A percentile compares a stretch with the other conserved stretches of the same genome.
Evolutionary conservation across 192 early-diverging fungal species (phyloP).

Genomic region (Radiomyces spectabilis): DNA sequence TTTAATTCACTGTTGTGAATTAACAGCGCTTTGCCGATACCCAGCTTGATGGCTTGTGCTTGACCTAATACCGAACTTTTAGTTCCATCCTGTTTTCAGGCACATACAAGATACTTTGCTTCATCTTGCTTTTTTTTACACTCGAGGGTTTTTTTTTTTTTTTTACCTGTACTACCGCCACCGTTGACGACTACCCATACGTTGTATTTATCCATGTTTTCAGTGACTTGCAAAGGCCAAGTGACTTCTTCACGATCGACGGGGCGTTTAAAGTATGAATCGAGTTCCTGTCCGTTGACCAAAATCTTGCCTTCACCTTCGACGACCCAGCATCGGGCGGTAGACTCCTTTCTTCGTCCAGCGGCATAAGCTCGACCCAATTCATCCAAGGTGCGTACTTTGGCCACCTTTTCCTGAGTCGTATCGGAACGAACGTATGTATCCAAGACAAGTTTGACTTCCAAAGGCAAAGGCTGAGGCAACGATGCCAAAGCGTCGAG

Average conservation of each 20-base stretch:
- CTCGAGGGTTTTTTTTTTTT: too few relatives aligned
- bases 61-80: conserved; percentile 70
- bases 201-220: conserved; percentile 71
- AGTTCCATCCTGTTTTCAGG: too few relatives aligned
- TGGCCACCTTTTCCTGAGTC: conserved; percentile 23
- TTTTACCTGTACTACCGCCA: conserved; percentile 71
- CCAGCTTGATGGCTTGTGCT: conserved; percentile 79
- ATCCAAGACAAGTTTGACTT: conserved; percentile 24
- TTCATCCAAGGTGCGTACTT: conserved; percentile 50
- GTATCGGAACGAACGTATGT: conserved; percentile 28
- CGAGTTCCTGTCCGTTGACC: conserved; percentile 72
- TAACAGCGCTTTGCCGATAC: conserved; percentile 63
- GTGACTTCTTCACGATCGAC: conserved; percentile 62
- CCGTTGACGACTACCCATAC: conserved; percentile 77
- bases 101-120: background rate
- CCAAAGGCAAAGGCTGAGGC: conserved; percentile 21
- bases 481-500: conserved; percentile 38
- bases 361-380: conserved; percentile 65
- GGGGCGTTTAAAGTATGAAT: conserved; percentile 65
- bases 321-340: conserved; percentile 68
- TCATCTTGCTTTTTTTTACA: background rate
- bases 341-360: conserved; percentile 77
- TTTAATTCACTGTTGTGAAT: conserved; percentile 57
- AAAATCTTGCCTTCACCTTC: conserved; percentile 58
- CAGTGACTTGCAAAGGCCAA: conserved; percentile 63